Conservation (phyloP, 164 flowering plant species). For the Magnolia kwangsiensis region DNA sequence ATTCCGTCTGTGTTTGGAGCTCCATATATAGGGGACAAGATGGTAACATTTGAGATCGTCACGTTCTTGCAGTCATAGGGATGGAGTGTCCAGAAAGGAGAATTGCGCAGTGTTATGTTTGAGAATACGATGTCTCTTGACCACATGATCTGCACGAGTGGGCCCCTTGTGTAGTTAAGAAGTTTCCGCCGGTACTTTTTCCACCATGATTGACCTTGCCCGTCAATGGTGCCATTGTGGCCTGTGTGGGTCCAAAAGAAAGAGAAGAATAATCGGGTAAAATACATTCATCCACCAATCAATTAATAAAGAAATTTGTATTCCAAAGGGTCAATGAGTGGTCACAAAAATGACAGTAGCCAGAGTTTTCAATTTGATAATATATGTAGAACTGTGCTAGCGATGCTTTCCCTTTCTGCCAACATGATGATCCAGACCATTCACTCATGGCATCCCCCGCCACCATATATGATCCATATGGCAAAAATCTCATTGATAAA, state of each 20-base stretch:
- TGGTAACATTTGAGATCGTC: conserved; percentile 63
- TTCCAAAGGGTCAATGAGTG: neutral
- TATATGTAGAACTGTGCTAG: neutral
- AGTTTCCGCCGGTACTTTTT: conserved; percentile 71
- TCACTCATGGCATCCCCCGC: too few species aligned
- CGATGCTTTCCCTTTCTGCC: neutral
- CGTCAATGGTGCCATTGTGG: conserved; percentile 93
- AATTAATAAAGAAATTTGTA: too few species aligned
- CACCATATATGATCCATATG: too few species aligned
- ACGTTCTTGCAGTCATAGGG: conserved; percentile 97
- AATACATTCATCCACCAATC: neutral
- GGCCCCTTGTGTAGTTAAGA: conserved; percentile 94
- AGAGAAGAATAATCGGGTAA: neutral
- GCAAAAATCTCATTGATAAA: too few species aligned
- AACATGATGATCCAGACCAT: too few species aligned
- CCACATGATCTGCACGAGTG: conserved; percentile 96
- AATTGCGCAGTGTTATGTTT: conserved; percentile 64
- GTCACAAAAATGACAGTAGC: neutral
- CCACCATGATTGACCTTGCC: conserved; percentile 98
- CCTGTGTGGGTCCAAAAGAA: conserved; percentile 44
- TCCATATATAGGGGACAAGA: conserved; percentile 74
- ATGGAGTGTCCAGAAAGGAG: conserved; percentile 99
- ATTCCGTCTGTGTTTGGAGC: conserved; percentile 99
- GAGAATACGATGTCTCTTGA: conserved; percentile 75
- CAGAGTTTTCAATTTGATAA: neutral